Conservation (phyloP, 148 eudicot genomes). For the Nepenthes mirabilis region DNA sequence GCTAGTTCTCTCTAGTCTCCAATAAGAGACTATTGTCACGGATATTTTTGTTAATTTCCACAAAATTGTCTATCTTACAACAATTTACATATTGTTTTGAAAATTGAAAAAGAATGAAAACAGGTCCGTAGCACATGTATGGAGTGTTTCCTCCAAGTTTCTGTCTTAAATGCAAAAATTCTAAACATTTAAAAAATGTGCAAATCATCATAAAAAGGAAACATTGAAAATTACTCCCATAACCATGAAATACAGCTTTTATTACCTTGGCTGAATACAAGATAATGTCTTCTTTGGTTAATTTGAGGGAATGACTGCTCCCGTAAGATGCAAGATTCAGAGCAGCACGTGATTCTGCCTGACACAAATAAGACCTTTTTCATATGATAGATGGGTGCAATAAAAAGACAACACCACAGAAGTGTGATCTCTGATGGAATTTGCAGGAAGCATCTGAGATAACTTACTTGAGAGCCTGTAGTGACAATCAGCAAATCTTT, state of each 20-base stretch:
- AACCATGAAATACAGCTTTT: not conserved
- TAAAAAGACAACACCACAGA: not conserved
- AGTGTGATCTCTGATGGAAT: not conserved
- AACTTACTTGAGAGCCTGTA: slow-evolving; percentile 96
- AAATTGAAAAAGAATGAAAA: too few species aligned
- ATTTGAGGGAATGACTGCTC: slow-evolving; percentile 91
- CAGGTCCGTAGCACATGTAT: too few species aligned
- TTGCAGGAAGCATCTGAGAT: slow-evolving; percentile 9
- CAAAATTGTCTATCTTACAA: too few species aligned
- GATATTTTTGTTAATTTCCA: too few species aligned
- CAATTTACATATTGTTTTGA: too few species aligned
- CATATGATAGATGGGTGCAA: slow-evolving; percentile 11
- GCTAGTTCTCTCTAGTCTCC: too few species aligned
- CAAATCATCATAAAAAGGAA: not conserved
- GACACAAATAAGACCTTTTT: slow-evolving; percentile 36
- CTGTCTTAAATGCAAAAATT: too few species aligned
- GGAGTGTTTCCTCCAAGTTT: too few species aligned
- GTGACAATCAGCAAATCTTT: slow-evolving; percentile 90
- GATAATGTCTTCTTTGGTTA: slow-evolving; percentile 83
- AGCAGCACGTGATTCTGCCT: slow-evolving; percentile 99
- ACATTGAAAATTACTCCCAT: not conserved
- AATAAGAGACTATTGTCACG: too few species aligned
- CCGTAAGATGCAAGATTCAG: slow-evolving; percentile 93
- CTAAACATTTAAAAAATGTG: too few species aligned
- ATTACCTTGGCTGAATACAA: slow-evolving; percentile 94